These are phyloP conservation scores for Aspergillus brasiliensis DNA, from an alignment of 2,329 filamentous ascomycete species.

Conservation along the genomic window DNA sequence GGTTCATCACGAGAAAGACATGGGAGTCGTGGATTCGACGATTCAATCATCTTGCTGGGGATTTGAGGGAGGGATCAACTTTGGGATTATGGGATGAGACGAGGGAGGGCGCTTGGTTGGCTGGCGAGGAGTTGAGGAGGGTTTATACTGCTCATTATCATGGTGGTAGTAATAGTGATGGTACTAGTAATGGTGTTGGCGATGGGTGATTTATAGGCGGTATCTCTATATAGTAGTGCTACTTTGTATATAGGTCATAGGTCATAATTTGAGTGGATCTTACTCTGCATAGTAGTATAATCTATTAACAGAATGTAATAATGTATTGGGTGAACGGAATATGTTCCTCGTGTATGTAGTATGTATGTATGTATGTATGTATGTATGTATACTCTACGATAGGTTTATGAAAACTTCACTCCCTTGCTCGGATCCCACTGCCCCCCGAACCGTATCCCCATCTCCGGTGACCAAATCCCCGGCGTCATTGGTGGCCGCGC, in stretches of 20 bases:
- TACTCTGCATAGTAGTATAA: neutral
- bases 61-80: neutral
- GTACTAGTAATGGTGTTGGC: no score
- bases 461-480: conserved; percentile 75
- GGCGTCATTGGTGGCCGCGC: conserved; percentile 53
- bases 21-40: neutral
- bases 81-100: neutral
- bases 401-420: conserved; percentile 54
- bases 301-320: neutral
- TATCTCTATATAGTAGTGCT: neutral
- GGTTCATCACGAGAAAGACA: neutral
- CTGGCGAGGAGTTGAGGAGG: neutral
- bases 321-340: no score
- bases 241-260: no score
- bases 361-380: neutral
- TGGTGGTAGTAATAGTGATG: no score
- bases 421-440: conserved; percentile 63
- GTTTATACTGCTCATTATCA: no score
- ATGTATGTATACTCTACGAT: neutral
- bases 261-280: no score
- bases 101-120: neutral
- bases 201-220: no score
- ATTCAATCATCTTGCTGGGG: neutral
- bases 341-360: no score
- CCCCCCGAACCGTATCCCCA: conserved; percentile 76